Evolutionary conservation across 2,329 filamentous ascomycete species (phyloP).

Genomic region (Coccinonectria pachysandricola): DNA sequence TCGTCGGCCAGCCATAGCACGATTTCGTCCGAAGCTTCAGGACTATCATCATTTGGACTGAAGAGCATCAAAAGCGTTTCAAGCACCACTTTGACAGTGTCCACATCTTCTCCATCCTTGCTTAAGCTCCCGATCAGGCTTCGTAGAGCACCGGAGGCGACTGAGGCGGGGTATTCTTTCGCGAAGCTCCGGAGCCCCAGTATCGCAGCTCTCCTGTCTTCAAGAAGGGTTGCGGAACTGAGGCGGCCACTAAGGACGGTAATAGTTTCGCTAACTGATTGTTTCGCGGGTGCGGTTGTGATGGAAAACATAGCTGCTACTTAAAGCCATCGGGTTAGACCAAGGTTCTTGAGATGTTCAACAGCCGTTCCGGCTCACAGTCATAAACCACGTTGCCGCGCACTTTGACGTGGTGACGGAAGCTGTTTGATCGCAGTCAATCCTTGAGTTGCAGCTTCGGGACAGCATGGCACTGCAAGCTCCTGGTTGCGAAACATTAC

Average conservation of each 20-base stretch:
- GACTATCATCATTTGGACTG: constrained; percentile 57
- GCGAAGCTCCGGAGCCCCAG: constrained; percentile 90
- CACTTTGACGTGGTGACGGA: too few species aligned
- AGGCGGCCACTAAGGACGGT: constrained; percentile 79
- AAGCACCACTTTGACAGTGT: constrained; percentile 88
- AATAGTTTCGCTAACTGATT: constrained; percentile 93
- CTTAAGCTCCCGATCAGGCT: constrained; percentile 76
- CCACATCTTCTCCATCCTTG: constrained; percentile 87
- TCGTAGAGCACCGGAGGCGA: constrained; percentile 84
- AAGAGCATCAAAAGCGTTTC: constrained; percentile 96
- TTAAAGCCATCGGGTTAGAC: constrained; percentile 21
- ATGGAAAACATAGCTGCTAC: constrained; percentile 49
- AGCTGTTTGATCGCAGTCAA: too few species aligned
- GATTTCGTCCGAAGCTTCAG: constrained; percentile 93
- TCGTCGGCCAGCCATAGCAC: constrained; percentile 93
- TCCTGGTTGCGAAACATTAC: too few species aligned
- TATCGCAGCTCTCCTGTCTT: constrained; percentile 89
- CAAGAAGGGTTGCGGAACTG: constrained; percentile 79
- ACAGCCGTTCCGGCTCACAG: constrained; percentile 11
- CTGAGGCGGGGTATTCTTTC: constrained; percentile 90
- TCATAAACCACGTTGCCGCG: constrained; percentile 4
- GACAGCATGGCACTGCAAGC: too few species aligned
- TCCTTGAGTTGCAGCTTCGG: too few species aligned
- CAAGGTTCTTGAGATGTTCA: constrained; percentile 3
- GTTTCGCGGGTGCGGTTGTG: constrained; percentile 73